phyloP scores from a whole-genome alignment of 768 basidiomycete genomes.

The Royoungia palumana region DNA sequence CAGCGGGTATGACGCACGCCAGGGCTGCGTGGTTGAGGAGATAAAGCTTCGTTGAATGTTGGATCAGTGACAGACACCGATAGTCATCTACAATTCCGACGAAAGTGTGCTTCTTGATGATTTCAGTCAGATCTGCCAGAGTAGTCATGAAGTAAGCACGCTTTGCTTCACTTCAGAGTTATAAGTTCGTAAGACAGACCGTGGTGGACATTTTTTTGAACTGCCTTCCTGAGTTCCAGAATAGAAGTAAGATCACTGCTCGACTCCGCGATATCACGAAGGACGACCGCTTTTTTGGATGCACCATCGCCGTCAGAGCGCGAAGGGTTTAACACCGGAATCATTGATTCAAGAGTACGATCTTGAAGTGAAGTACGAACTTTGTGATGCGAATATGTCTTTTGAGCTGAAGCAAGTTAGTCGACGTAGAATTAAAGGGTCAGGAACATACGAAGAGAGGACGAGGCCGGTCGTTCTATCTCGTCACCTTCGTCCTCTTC shows the following conservation, averaged over 20 bases:
- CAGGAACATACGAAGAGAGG: slow-evolving; percentile 23
- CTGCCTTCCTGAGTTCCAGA: slow-evolving; percentile 52
- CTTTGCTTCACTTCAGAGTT: neutral
- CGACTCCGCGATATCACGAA: slow-evolving; percentile 67
- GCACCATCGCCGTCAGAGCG: slow-evolving; percentile 33
- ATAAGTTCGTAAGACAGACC: slow-evolving; percentile 44
- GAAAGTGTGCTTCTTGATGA: slow-evolving; percentile 83
- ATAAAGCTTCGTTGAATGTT: slow-evolving; percentile 85
- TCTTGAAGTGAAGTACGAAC: slow-evolving; percentile 85
- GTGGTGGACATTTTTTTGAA: slow-evolving; percentile 61
- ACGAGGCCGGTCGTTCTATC: slow-evolving; percentile 24
- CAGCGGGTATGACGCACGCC: slow-evolving; percentile 52
- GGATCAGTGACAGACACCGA: slow-evolving; percentile 75
- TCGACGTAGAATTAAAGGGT: neutral
- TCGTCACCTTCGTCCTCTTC: slow-evolving; percentile 34
- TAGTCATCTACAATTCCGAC: slow-evolving; percentile 85
- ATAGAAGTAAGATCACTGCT: slow-evolving; percentile 77
- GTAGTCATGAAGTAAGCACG: neutral
- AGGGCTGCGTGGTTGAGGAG: slow-evolving; percentile 82
- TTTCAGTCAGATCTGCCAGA: slow-evolving; percentile 69
- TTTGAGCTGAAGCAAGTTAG: slow-evolving; percentile 34
- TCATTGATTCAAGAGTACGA: slow-evolving; percentile 94
- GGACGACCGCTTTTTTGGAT: slow-evolving; percentile 24
- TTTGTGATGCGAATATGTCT: slow-evolving; percentile 78
- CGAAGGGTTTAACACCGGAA: slow-evolving; percentile 61